These are phyloP conservation scores for Canavalia ensiformis DNA, from an alignment of 306 rosid species.

Conservation along the genomic window DNA sequence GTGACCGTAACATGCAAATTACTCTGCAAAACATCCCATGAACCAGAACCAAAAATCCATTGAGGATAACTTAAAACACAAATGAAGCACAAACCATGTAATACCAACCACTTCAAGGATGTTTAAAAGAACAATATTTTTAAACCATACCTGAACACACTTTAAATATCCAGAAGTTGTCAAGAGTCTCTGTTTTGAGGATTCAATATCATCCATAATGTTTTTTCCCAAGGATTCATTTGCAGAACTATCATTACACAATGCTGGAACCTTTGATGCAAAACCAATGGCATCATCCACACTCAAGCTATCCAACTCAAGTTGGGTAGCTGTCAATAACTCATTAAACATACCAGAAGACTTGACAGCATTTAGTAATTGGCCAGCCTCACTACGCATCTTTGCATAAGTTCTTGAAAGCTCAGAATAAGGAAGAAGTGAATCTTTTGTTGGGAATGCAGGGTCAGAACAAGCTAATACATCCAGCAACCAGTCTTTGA, in stretches of 20 bases:
- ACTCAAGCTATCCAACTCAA: slow-evolving; percentile 76
- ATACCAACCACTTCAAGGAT: slow-evolving; percentile 36
- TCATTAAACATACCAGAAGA: slow-evolving; percentile 66
- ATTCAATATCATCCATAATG: slow-evolving; percentile 76
- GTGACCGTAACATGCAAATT: slow-evolving; percentile 91
- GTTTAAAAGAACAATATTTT: not conserved
- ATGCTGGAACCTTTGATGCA: slow-evolving; percentile 79
- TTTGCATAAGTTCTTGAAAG: slow-evolving; percentile 93
- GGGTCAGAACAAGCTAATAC: slow-evolving; percentile 85
- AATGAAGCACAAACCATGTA: slow-evolving; percentile 16
- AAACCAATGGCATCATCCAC: slow-evolving; percentile 87
- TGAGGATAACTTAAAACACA: slow-evolving; percentile 12
- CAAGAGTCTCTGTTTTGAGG: slow-evolving; percentile 86
- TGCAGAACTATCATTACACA: slow-evolving; percentile 58
- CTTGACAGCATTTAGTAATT: slow-evolving; percentile 68
- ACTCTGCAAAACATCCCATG: slow-evolving; percentile 70
- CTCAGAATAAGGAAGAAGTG: slow-evolving; percentile 83
- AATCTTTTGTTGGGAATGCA: slow-evolving; percentile 89
- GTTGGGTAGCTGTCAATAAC: slow-evolving; percentile 54
- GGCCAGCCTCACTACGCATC: slow-evolving; percentile 91
- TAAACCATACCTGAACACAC: slow-evolving; percentile 90
- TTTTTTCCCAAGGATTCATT: slow-evolving; percentile 62
- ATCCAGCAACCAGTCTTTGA: slow-evolving; percentile 83
- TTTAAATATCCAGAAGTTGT: slow-evolving; percentile 93
- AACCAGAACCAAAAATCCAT: slow-evolving; percentile 42